Evolutionary conservation across 768 basidiomycete genomes (phyloP), one percentile per base, ranked within the genome.

Genomic region (Russula virescens): DNA sequence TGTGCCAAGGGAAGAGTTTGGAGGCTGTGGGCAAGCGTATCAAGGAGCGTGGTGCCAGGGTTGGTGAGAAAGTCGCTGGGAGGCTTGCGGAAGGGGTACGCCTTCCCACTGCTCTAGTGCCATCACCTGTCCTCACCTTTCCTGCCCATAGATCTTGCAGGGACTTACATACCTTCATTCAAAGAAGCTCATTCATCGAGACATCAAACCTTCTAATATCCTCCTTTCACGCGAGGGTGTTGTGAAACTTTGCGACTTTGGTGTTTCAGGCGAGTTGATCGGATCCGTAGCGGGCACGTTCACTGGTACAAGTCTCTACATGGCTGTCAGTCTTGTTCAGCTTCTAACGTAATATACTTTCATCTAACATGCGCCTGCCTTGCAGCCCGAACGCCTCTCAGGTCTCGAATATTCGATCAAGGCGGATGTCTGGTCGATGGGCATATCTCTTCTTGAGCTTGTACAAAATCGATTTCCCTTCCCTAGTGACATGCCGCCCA

Each of bases 381-480:
- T 66, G 56, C 66, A 94, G 91, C 96, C 96, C 53, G 96, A 98
- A 75, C 88, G 96, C 65, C 95, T 98, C 64, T 87, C 86, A 68
- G 96, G 96, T 6, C 83, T 88, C 59, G 85, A 89, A 67, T 99
- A 97, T 73, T 91, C 91, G 35, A 96, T 97, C 70, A 86, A 92
- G 61, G 92, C 95, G 42, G 95, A 99, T 72, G 95, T 99, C 25
- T 99, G 97, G 97, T 98, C 95, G 0, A 89, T 94, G 16, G 97
- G 96, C 25, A 88, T 99, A 49, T 91, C 94, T 0, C 80, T 99
- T 38, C 81, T 98, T 68, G 97, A 98, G 75, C 83, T 99, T 25
- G 90, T 95, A 6, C 84, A 91, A 70, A 97, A 96, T 69, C 85
- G 89, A 46, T 98, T 97, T 79, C 97, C 97, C 11, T 98, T 97